Evolutionary conservation across 164 flowering plant species (phyloP).

Genomic region (Paratinospora sagittata): DNA sequence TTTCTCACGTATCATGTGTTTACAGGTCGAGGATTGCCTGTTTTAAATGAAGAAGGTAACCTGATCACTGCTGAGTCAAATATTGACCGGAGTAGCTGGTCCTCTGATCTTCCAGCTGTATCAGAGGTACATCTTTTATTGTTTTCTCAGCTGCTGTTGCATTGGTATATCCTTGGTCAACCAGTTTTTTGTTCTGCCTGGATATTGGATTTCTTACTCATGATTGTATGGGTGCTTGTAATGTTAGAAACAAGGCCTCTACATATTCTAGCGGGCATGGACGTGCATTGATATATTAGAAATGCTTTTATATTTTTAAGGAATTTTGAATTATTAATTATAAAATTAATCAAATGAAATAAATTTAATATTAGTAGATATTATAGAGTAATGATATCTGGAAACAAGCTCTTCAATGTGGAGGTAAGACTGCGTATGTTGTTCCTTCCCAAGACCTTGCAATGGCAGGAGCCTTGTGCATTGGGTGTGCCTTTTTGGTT

Average conservation of each 20-base stretch:
- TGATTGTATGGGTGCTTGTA: not conserved
- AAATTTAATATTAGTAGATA: too few relatives aligned
- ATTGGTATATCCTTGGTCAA: not conserved
- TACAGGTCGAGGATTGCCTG: conserved; percentile 73
- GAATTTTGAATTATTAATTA: too few relatives aligned
- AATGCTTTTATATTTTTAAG: too few relatives aligned
- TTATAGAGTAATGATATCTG: too few relatives aligned
- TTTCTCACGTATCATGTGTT: conserved; percentile 3
- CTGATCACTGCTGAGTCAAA: conserved; percentile 36
- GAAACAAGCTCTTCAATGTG: too few relatives aligned
- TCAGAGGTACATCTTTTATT: conserved; percentile 50
- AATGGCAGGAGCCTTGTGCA: too few relatives aligned
- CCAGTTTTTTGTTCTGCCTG: not conserved
- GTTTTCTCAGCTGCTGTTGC: not conserved
- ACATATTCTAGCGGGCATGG: not conserved
- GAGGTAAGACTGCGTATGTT: too few relatives aligned
- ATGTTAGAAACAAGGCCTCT: not conserved
- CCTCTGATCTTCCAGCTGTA: conserved; percentile 38
- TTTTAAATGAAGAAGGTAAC: conserved; percentile 84
- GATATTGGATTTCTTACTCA: not conserved
- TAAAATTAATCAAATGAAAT: too few relatives aligned
- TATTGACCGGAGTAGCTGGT: conserved; percentile 41
- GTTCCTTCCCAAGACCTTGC: too few relatives aligned
- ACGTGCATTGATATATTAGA: too few relatives aligned
- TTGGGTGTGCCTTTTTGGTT: too few relatives aligned